Evolutionary conservation across 1,284 basidiomycete genomes (phyloP), one percentile per base, ranked within the genome.

Genomic region (Sanguinoderma infundibulare): DNA sequence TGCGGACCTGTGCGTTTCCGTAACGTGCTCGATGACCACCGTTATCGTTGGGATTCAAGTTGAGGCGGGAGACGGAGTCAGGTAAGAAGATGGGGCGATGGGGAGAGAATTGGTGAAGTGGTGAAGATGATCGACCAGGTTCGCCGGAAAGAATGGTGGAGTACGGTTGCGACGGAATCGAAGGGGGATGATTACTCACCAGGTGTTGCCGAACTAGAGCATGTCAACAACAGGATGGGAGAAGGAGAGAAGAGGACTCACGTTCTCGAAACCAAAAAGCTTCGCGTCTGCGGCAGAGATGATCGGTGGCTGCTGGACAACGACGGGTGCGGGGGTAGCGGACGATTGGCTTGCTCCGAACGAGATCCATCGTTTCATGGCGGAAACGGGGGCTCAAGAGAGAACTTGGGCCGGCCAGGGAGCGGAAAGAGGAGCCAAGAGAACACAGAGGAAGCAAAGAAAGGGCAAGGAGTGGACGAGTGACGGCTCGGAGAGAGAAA

Each of bases 211-310:
- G 77, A 92, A 92, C 89, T 92, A 68, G 49, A 49, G 28, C 34
- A 42, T n/a, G 58, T 60, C 35, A 63, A 46, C 60, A 53, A 24
- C 52, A 40, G 44, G 61, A 55, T 46, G 62, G 54, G 24, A 35
- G n/a, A 42, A 35, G 50, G 67, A 22, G 52, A 38, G 42, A 9
- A 30, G 47, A 10, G 54, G 10, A 58, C 93, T 73, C 75, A 96
- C 95, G 77, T 98, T 98, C 83, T 96, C 95, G 55, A 97, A 81
- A 22, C 95, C 95, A 82, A 95, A 96, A 72, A 87, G 88, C 80
- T 93, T 93, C 62, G 83, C 83, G 75, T 91, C 90, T 61, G 90
- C 85, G 26, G 84, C 79, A 51, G 79, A 78, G 64, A 80, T 57
- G 49, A 70, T 67, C 57, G 69, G 70, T 20, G 66, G 61, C 39